These are phyloP conservation scores for Diaporthe longicolla DNA, from an alignment of 2,329 filamentous ascomycete species.

Conservation along the genomic window DNA sequence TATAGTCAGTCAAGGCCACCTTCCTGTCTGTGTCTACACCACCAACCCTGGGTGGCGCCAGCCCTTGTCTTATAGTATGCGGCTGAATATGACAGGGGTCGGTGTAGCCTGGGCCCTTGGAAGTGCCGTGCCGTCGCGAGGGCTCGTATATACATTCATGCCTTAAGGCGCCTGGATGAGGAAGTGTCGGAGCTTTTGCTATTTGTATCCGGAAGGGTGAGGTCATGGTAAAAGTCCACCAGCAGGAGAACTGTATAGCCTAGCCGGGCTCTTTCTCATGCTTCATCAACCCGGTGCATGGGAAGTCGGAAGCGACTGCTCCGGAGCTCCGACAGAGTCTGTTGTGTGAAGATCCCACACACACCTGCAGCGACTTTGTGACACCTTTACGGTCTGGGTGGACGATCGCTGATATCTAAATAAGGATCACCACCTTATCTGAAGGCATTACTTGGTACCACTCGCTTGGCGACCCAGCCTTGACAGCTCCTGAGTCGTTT, in stretches of 20 bases:
- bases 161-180: not conserved
- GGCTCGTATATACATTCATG: not conserved
- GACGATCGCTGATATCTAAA: constrained; percentile 27
- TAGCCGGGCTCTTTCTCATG: constrained; percentile 7
- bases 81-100: constrained; percentile 13
- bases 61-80: constrained; percentile 3
- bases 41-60: not conserved
- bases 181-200: not conserved
- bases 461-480: constrained; percentile 25
- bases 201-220: constrained; percentile 13
- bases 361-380: constrained; percentile 5
- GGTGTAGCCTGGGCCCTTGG: not conserved
- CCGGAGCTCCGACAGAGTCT: constrained; percentile 4
- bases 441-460: constrained; percentile 16
- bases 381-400: constrained; percentile 6
- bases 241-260: not conserved
- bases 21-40: not conserved
- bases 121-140: not conserved
- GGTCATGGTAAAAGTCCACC: not conserved
- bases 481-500: constrained; percentile 31
- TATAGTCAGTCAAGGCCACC: not conserved
- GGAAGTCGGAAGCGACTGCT: not conserved
- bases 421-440: constrained; percentile 30
- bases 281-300: constrained; percentile 21
- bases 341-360: constrained; percentile 23